These are phyloP conservation scores for Phaeotremella fagi DNA, from an alignment of 768 basidiomycete genomes.

Conservation along the genomic window DNA sequence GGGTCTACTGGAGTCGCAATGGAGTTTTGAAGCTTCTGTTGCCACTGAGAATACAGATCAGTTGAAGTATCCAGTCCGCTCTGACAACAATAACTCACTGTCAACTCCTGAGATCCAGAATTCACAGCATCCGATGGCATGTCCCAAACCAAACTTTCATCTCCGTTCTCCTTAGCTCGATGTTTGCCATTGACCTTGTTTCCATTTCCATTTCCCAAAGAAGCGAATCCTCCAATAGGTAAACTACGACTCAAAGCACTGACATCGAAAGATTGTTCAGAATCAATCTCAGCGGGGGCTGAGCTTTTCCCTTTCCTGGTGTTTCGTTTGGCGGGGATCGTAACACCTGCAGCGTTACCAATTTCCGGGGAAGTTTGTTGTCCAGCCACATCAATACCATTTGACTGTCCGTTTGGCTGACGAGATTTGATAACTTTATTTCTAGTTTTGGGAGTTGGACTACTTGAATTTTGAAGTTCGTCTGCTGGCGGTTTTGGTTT, in stretches of 20 bases:
- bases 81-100: constrained; percentile 14
- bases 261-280: not conserved
- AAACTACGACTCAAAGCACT: not conserved
- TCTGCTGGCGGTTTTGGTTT: not conserved
- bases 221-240: not conserved
- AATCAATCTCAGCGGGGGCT: not conserved
- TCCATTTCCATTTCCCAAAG: not conserved
- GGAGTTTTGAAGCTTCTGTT: constrained; percentile 22
- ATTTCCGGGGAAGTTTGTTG: not conserved
- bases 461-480: not conserved
- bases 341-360: not conserved
- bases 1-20: not conserved
- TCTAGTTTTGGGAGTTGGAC: not conserved
- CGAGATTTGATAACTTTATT: not conserved
- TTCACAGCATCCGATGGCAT: constrained; percentile 23
- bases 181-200: not conserved
- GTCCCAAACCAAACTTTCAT: constrained; percentile 37
- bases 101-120: constrained; percentile 17
- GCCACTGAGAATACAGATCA: too few relatives aligned
- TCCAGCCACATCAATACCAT: not conserved
- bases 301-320: not conserved
- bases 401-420: not conserved
- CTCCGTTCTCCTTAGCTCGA: constrained; percentile 7
- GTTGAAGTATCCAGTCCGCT: too few relatives aligned
- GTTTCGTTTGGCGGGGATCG: not conserved